phyloP scores from a whole-genome alignment of 345 rosid species.

The Trapa incisa region DNA sequence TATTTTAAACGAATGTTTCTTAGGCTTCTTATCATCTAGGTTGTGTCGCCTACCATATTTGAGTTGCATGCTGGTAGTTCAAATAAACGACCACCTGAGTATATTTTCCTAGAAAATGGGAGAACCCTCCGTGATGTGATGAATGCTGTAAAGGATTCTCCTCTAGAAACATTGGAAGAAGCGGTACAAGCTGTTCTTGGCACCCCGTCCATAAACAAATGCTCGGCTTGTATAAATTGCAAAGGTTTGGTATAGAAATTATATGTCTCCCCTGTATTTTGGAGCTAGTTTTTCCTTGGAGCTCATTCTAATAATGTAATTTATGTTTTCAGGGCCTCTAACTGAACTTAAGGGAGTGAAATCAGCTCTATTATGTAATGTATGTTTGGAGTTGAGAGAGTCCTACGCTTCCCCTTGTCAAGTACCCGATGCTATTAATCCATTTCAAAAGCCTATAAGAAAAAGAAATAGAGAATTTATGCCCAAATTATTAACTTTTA shows the following conservation, averaged over 20 bases:
- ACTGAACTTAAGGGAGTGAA: slow-evolving; percentile 14
- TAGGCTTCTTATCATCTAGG: slow-evolving; percentile 22
- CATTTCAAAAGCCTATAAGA: too few relatives aligned
- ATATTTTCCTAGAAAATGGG: slow-evolving; percentile 64
- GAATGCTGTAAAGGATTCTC: slow-evolving; percentile 54
- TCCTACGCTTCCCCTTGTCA: slow-evolving; percentile 17
- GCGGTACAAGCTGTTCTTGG: slow-evolving; percentile 39
- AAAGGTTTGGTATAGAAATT: slow-evolving; percentile 43
- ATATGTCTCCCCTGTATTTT: slow-evolving; percentile 6
- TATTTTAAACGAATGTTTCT: slow-evolving; percentile 9
- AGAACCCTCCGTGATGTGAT: slow-evolving; percentile 70
- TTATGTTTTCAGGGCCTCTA: slow-evolving; percentile 28
- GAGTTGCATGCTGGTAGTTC: slow-evolving; percentile 82
- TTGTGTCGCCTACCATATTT: slow-evolving; percentile 39
- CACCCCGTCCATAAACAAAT: slow-evolving; percentile 29
- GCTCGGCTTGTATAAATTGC: slow-evolving; percentile 65
- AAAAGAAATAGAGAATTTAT: too few relatives aligned
- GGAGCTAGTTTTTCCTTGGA: not conserved
- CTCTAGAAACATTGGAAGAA: slow-evolving; percentile 50
- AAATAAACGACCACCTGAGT: slow-evolving; percentile 79
- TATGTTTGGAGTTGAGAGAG: slow-evolving; percentile 37
- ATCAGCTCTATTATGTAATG: slow-evolving; percentile 36
- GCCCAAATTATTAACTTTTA: too few relatives aligned
- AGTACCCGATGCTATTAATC: slow-evolving; percentile 15
- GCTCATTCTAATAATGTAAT: too few relatives aligned